A percentile compares a stretch with the other conserved stretches of the same genome.
These are phyloP conservation scores for Glebionis coronaria DNA, from an alignment of 129 eudicot genomes.

Conservation along the genomic window DNA sequence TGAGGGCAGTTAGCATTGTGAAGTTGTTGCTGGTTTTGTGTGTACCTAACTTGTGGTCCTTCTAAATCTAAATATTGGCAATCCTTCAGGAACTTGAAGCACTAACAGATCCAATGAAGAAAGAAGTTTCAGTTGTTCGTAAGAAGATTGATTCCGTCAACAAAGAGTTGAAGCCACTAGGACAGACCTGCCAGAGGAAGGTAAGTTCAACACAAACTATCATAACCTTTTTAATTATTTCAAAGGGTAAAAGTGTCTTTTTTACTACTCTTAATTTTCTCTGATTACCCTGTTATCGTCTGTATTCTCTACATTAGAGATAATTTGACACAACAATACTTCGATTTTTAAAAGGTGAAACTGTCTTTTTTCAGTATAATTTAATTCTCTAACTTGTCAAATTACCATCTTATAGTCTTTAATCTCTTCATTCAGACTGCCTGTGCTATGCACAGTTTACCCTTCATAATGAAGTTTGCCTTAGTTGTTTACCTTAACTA, in stretches of 20 bases:
- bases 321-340: neutral
- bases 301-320: neutral
- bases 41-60: conserved; percentile 10
- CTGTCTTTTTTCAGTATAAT: neutral
- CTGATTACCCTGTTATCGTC: neutral
- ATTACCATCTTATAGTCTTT: neutral
- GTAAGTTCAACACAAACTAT: conserved; percentile 22
- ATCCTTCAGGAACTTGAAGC: conserved; percentile 73
- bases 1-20: conserved; percentile 25
- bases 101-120: conserved; percentile 86
- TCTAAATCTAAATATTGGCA: conserved; percentile 19
- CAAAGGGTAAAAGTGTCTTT: neutral
- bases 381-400: neutral
- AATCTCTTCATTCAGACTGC: neutral
- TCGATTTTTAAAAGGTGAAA: neutral
- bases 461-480: neutral
- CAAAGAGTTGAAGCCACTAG: conserved; percentile 84
- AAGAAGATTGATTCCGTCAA: conserved; percentile 79
- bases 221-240: neutral
- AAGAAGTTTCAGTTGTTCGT: conserved; percentile 69
- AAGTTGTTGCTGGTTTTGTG: conserved; percentile 23
- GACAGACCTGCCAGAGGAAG: conserved; percentile 84
- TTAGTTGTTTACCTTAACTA: neutral
- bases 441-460: neutral
- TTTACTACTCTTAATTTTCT: neutral